Evolutionary conservation across 2,329 filamentous ascomycete species (phyloP), one percentile per base, ranked within the genome.

Genomic region (Xylaria sp.): DNA sequence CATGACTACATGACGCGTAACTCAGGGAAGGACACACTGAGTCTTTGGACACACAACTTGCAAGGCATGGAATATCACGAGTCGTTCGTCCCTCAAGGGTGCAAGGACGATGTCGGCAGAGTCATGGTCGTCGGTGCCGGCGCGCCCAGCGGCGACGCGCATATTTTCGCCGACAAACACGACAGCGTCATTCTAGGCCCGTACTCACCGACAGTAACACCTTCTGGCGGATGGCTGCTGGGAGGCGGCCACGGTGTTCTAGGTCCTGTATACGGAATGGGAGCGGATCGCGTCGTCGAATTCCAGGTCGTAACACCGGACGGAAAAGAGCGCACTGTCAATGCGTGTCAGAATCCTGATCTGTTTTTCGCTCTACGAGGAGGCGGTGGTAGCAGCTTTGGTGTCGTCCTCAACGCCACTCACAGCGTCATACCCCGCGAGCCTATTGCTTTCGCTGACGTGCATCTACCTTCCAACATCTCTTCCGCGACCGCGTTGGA

Each of bases 381-480:
- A 38, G 71, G 71, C 13, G 71, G 85, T 2, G 82, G 80, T 11
- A 84, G 83, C 1, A 85, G 80, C 13, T 87, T 84, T 68, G 85
- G 81, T 3, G 77, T 87, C 2, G 81, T 87, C 17, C 63, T 73
- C n/a, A 66, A 39, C 29, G 68, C 68, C n/a, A 69, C 65, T 20
- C 69, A 71, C 39, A 65, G 68, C 29, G 69, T 71, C 36, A 65
- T 70, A 39, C 68, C 69, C 39, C 62, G 61, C 50, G 36, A 69
- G 31, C 69, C 69, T 25, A 66, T 71, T 31, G 68, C 66, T 55
- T 67, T 71, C 44, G 68, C 68, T 17, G 62, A 71, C 60, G 69
- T 71, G 25, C 67, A 68, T 49, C 54, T 71, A 2, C 69, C 69
- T 60, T 57, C 63, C n/a, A 71, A 71, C 51, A 64, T 63, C 49